Conservation (phyloP, 1,139 yeast genomes). For the Scheffersomyces insectosa region DNA sequence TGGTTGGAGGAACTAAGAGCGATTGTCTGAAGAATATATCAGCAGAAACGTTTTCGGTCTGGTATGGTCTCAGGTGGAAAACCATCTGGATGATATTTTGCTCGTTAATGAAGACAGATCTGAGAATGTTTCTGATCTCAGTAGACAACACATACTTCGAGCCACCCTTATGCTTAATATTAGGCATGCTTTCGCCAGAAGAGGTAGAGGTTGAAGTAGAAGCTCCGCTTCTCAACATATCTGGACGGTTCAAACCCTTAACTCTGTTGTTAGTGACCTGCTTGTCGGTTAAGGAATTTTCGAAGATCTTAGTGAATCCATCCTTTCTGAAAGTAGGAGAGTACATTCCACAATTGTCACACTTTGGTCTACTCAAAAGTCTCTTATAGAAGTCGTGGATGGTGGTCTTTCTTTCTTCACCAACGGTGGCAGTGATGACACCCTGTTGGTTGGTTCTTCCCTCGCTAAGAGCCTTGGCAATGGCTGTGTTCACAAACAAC, state of each 20-base stretch:
- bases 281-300: constrained; percentile 78
- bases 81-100: constrained; percentile 57
- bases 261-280: constrained; percentile 80
- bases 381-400: constrained; percentile 76
- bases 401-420: constrained; percentile 79
- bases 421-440: constrained; percentile 76
- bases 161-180: constrained; percentile 60
- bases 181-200: constrained; percentile 33
- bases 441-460: constrained; percentile 73
- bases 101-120: constrained; percentile 75
- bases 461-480: constrained; percentile 73
- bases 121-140: constrained; percentile 78
- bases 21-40: constrained; percentile 89
- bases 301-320: constrained; percentile 91
- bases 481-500: constrained; percentile 65
- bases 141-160: constrained; percentile 85
- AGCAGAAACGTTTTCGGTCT: constrained; percentile 56
- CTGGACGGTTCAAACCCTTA: constrained; percentile 74
- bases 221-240: constrained; percentile 50
- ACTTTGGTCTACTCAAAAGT: constrained; percentile 74
- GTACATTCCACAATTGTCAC: constrained; percentile 95
- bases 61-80: constrained; percentile 77
- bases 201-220: constrained; percentile 10
- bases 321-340: constrained; percentile 94
- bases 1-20: constrained; percentile 91